These are phyloP conservation scores for Aspergillus tamarii DNA, from an alignment of 2,329 filamentous ascomycete genomes.

Conservation along the genomic window DNA sequence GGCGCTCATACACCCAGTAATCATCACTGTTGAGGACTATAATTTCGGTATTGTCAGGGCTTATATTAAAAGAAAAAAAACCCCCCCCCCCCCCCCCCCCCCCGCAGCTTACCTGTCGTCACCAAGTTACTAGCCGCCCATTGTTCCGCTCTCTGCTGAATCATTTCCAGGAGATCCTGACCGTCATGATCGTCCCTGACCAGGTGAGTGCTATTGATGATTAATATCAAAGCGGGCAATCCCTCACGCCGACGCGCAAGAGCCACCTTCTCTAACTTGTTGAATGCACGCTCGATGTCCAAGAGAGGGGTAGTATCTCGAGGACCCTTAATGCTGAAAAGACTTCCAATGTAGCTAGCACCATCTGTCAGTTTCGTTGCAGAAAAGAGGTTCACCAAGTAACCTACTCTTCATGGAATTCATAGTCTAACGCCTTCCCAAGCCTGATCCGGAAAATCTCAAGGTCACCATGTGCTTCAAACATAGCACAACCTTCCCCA, in stretches of 20 bases:
- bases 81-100: no score
- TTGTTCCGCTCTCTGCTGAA: conserved; percentile 93
- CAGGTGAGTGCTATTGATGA: conserved; percentile 92
- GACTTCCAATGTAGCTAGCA: conserved; percentile 71
- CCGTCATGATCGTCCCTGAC: conserved; percentile 90
- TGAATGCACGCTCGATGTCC: conserved; percentile 94
- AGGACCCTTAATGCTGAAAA: conserved; percentile 92
- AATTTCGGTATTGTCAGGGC: not conserved
- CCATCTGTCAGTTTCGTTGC: conserved; percentile 15
- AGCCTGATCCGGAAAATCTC: conserved; percentile 94
- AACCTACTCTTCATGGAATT: conserved; percentile 90
- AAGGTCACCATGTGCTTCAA: conserved; percentile 91
- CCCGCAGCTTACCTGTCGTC: conserved; percentile 59
- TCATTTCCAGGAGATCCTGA: conserved; percentile 87
- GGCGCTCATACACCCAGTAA: conserved; percentile 95
- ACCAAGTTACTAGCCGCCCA: conserved; percentile 93
- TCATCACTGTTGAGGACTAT: conserved; percentile 91
- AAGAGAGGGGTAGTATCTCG: conserved; percentile 88
- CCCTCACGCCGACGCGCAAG: conserved; percentile 62
- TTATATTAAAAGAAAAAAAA: not conserved
- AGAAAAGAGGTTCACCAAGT: not conserved
- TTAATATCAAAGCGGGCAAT: conserved; percentile 78
- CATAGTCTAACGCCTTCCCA: conserved; percentile 92
- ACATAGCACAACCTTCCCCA: conserved; percentile 88
- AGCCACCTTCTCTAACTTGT: conserved; percentile 97